Evolutionary conservation across 345 rosid species (phyloP).

Genomic region (Gossypium stocksii): DNA sequence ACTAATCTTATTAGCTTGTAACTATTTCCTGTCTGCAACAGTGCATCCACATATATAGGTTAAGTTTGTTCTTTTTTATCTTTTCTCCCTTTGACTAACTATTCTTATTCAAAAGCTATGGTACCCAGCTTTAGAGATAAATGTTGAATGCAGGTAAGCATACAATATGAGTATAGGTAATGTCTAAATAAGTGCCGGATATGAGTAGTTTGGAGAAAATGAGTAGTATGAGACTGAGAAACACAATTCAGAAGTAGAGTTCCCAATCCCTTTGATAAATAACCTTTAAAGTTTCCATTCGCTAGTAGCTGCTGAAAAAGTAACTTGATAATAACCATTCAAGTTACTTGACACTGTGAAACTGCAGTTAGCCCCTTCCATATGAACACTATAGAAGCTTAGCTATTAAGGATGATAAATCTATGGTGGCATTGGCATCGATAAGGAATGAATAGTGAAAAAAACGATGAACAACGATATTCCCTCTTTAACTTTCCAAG

Average conservation of each 20-base stretch:
- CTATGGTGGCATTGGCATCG: neutral
- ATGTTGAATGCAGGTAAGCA: neutral
- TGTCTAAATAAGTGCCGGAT: neutral
- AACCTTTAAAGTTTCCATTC: neutral
- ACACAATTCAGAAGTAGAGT: neutral
- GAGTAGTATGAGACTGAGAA: neutral
- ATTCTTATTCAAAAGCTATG: no score
- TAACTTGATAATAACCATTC: conserved; percentile 1
- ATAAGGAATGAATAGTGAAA: neutral
- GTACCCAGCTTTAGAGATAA: neutral
- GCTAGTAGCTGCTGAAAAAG: neutral
- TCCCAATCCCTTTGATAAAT: neutral
- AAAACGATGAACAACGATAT: conserved; percentile 1
- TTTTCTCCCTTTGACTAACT: neutral
- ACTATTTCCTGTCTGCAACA: no score
- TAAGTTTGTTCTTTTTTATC: neutral
- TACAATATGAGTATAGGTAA: neutral
- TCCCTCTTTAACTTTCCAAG: neutral
- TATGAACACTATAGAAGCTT: conserved; percentile 7
- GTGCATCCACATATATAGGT: neutral
- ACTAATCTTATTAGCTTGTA: no score
- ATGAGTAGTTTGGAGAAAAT: neutral
- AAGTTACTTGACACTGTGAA: neutral
- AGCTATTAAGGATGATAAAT: neutral
- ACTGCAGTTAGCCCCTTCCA: neutral